These are phyloP conservation scores for Chromera velia DNA, from an alignment of 73 alveolate genomes.

Conservation along the genomic window DNA sequence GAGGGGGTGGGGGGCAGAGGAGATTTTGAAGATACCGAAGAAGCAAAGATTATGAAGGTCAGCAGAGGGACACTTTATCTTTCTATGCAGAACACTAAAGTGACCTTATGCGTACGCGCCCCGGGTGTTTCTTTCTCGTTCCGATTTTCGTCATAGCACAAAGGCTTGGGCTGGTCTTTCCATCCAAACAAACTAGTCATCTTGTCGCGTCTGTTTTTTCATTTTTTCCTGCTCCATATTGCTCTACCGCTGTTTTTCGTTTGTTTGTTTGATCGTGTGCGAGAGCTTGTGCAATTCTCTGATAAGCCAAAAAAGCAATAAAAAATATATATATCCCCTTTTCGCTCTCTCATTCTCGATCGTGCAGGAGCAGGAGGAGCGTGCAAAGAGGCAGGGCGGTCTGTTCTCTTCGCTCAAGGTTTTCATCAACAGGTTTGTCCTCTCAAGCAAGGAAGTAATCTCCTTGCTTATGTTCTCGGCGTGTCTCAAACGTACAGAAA, in stretches of 20 bases:
- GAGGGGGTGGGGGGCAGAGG: not conserved
- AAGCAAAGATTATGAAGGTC: not conserved
- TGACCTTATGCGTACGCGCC: not conserved
- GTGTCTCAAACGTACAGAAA: too few relatives aligned
- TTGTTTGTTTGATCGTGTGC: too few relatives aligned
- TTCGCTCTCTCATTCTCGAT: too few relatives aligned
- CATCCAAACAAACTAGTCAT: not conserved
- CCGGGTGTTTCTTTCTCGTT: not conserved
- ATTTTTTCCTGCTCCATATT: too few relatives aligned
- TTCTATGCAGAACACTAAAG: not conserved
- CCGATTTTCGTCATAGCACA: not conserved
- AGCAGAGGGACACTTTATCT: not conserved
- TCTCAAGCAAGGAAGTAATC: too few relatives aligned
- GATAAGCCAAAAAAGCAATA: too few relatives aligned
- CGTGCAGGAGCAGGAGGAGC: slow-evolving; percentile 1
- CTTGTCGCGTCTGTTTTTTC: too few relatives aligned
- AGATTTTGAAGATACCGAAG: not conserved
- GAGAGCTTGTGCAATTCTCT: too few relatives aligned
- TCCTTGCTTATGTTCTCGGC: too few relatives aligned
- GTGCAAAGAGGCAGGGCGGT: not conserved
- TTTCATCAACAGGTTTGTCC: slow-evolving; percentile 23
- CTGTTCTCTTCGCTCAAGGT: slow-evolving; percentile 14
- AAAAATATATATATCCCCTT: too few relatives aligned
- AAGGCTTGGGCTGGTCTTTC: not conserved
- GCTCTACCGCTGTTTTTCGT: too few relatives aligned